A percentile compares a stretch with the other conserved stretches of the same genome.
These are phyloP conservation scores for Cymbidium sinense DNA, from an alignment of 106 monocot genomes.

Conservation along the genomic window DNA sequence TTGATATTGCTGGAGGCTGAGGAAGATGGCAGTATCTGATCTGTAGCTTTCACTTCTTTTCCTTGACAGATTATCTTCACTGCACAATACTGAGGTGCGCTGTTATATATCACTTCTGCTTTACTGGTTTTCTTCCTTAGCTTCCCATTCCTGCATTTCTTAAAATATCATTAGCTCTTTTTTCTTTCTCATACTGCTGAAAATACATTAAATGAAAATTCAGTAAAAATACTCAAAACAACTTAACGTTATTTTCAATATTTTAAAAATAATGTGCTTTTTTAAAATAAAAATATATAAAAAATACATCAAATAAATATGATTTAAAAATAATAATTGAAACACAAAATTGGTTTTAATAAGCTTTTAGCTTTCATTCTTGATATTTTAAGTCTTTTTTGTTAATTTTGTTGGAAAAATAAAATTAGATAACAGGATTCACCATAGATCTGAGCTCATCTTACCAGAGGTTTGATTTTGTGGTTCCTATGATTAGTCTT, in stretches of 20 bases:
- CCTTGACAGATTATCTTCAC: constrained; percentile 65
- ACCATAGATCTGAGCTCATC: neutral
- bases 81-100: constrained; percentile 46
- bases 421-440: neutral
- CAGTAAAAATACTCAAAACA: neutral
- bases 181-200: neutral
- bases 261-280: too few relatives aligned
- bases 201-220: too few relatives aligned
- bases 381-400: too few relatives aligned
- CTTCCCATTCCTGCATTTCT: constrained; percentile 15
- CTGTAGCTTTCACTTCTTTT: constrained; percentile 26
- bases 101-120: constrained; percentile 50
- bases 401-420: neutral
- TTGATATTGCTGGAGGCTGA: constrained; percentile 2
- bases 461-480: constrained; percentile 60
- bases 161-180: neutral
- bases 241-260: neutral
- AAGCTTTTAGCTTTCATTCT: too few relatives aligned
- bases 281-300: too few relatives aligned
- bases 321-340: too few relatives aligned
- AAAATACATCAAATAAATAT: too few relatives aligned
- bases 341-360: too few relatives aligned
- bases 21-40: constrained; percentile 1
- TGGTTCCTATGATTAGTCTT: constrained; percentile 43
- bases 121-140: constrained; percentile 46